Evolutionary conservation across 257 asterid genomes (phyloP).

Genomic region (Jacaranda mimosifolia): DNA sequence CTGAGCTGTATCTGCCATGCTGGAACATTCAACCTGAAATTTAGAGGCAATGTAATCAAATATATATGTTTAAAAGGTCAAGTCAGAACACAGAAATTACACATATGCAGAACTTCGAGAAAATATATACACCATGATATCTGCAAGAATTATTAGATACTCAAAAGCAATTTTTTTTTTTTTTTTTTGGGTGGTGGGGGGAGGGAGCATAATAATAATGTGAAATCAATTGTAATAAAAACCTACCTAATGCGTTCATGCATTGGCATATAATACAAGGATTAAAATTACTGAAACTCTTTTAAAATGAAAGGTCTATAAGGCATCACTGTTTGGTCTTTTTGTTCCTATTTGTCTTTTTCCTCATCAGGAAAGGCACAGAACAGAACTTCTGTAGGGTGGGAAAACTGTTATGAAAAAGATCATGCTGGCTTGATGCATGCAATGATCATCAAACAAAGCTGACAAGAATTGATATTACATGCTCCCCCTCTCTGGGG

Average conservation of each 20-base stretch:
- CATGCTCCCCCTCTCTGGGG: too few relatives aligned
- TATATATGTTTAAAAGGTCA: conserved; percentile 21
- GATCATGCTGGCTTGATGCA: not conserved
- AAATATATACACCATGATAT: not conserved
- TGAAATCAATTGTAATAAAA: not conserved
- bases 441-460: not conserved
- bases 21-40: conserved; percentile 93
- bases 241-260: not conserved
- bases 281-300: not conserved
- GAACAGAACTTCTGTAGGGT: not conserved
- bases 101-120: conserved; percentile 1
- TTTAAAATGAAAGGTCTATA: not conserved
- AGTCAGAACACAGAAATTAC: not conserved
- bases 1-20: conserved; percentile 91
- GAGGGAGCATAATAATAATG: not conserved
- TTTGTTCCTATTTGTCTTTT: not conserved
- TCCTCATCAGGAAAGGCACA: not conserved
- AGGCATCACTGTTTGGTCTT: not conserved
- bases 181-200: too few relatives aligned
- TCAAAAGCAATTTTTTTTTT: not conserved
- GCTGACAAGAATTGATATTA: too few relatives aligned
- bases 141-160: not conserved
- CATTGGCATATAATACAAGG: not conserved
- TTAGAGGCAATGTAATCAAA: conserved; percentile 7
- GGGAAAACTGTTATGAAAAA: not conserved